Conservation (phyloP, 73 alveolate species). For the Halteria grandinella region DNA sequence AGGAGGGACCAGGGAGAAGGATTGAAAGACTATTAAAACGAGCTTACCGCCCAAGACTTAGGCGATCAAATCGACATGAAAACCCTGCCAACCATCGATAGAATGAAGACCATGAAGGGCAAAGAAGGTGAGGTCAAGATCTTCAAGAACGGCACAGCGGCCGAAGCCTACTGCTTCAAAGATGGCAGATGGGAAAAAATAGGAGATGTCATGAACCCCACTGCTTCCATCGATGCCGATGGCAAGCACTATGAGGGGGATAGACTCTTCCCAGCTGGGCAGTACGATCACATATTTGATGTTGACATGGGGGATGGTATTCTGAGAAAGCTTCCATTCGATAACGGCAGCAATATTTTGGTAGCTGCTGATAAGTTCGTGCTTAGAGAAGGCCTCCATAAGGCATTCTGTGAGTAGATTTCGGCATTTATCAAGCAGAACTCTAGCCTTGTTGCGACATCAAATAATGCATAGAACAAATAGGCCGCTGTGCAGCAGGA, state of each 20-base stretch:
- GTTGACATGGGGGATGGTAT: slow-evolving; percentile 94
- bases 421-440: slow-evolving; percentile 64
- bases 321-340: slow-evolving; percentile 92
- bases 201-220: slow-evolving; percentile 96
- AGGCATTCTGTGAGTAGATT: slow-evolving; percentile 85
- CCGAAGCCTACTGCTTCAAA: slow-evolving; percentile 97
- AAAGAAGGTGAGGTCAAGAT: slow-evolving; percentile 98
- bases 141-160: slow-evolving; percentile 88
- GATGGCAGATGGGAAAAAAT: slow-evolving; percentile 91
- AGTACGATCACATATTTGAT: slow-evolving; percentile 97
- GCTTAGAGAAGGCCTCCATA: slow-evolving; percentile 91
- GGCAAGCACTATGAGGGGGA: slow-evolving; percentile 95
- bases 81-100: no score
- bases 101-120: slow-evolving; percentile 79
- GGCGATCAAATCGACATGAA: no score
- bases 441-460: slow-evolving; percentile 40
- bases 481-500: slow-evolving; percentile 44
- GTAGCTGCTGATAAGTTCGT: slow-evolving; percentile 96
- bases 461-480: slow-evolving; percentile 16
- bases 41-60: slow-evolving; percentile 52
- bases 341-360: slow-evolving; percentile 93
- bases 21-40: slow-evolving; percentile 84
- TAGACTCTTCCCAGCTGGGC: slow-evolving; percentile 92
- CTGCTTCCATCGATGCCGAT: slow-evolving; percentile 25
- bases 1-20: slow-evolving; percentile 85